Evolutionary conservation across 352 stramenopile genomes (phyloP).

Genomic region (Phytophthora tubulina): DNA sequence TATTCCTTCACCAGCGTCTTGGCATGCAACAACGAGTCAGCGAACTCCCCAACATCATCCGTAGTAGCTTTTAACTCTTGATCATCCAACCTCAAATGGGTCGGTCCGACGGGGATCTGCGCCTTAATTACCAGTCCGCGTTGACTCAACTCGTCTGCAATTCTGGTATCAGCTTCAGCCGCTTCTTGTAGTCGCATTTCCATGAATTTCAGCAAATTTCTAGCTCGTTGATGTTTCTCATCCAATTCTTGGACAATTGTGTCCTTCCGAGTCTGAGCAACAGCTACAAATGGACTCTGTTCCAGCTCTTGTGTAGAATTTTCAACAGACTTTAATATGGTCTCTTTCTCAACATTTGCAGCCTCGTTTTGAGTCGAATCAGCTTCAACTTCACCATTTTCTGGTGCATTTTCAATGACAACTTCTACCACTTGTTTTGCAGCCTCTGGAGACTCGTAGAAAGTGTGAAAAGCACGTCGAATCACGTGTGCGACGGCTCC

Average conservation of each 20-base stretch:
- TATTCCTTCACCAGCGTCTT: conserved; percentile 69
- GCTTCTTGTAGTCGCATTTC: conserved; percentile 58
- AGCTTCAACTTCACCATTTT: background rate
- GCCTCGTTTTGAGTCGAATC: background rate
- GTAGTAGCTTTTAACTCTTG: conserved; percentile 41
- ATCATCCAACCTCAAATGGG: conserved; percentile 57
- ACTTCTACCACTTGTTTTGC: background rate
- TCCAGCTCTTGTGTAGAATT: background rate
- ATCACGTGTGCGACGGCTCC: conserved; percentile 80
- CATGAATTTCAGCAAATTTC: conserved; percentile 59
- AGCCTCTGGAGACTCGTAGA: conserved; percentile 44
- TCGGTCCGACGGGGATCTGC: conserved; percentile 79
- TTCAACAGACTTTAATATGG: background rate
- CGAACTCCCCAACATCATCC: conserved; percentile 58
- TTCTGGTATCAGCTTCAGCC: conserved; percentile 46
- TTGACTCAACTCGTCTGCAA: conserved; percentile 54
- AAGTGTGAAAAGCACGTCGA: conserved; percentile 71
- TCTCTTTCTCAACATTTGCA: background rate
- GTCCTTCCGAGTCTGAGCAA: conserved; percentile 50
- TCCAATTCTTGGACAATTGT: conserved; percentile 44
- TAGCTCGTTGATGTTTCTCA: conserved; percentile 44
- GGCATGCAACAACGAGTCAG: conserved; percentile 57
- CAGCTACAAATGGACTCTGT: conserved; percentile 45
- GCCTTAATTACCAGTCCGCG: conserved; percentile 76
- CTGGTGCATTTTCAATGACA: background rate